Evolutionary conservation across 2,329 filamentous ascomycete genomes (phyloP), one percentile per base, ranked within the genome.

Genomic region (Exophiala dermatitidis): DNA sequence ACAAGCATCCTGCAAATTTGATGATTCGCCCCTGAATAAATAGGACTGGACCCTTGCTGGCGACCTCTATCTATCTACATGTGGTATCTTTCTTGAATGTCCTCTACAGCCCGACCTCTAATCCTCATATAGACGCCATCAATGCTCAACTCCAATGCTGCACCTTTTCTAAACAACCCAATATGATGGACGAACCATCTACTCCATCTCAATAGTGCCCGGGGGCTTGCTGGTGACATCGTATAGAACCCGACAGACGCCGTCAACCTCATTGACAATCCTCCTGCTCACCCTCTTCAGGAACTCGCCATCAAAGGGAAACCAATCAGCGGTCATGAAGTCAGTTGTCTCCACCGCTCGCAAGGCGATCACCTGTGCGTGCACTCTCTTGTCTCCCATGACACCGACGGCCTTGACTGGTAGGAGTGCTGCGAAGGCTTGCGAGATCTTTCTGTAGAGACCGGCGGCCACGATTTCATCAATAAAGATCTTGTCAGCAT

Each of bases 321-420:
- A 90, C 56, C 80, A 78, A 66, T 87, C 79, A 28, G 85, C 85
- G 2, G 79, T 87, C 87, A 90, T 90, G 68, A 88, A 87, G 61
- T 88, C 82, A 2, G 72, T 76, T 9, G 68, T 85, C 64, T 79
- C 74, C 2, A 85, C 81, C 1, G 82, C 83, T 54, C 83, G 70
- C 36, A 85, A 68, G 43, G 78, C 75, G 63, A 85, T 79, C 45
- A 84, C 77, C 61, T 84, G 76, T 48, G 77, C 79, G 62, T 84
- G 78, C 30, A 85, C 78, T 34, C 85, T 73, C 73, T 85, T 81
- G 66, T 90, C 86, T 7, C 86, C 83, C 72, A 82, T 82, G 7
- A 84, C 81, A 62, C 81, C 81, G 0, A 87, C 84, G 1, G 82
- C 81, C 67, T 79, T 82, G 60, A 78, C 78, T 1, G 82, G 81